Percentiles rank a stretch among this genome's conserved stretches.
Conservation (phyloP, 768 basidiomycete genomes). For the Leccinum variicolor region DNA sequence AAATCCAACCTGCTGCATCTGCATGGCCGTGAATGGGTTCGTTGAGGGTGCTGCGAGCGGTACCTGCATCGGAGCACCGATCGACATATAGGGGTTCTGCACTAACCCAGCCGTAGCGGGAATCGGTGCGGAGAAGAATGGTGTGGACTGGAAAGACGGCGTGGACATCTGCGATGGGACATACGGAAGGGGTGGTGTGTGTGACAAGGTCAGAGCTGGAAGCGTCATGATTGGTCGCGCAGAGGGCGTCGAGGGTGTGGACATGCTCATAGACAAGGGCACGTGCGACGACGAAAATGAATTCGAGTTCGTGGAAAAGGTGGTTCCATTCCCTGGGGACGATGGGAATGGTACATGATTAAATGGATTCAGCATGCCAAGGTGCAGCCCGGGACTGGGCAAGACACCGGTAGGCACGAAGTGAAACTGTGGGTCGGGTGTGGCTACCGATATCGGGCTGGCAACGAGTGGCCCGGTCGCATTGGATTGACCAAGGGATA, state of each 20-base stretch:
- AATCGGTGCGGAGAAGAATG: slow-evolving; percentile 1
- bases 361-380: slow-evolving; percentile 19
- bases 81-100: slow-evolving; percentile 22
- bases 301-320: slow-evolving; percentile 7
- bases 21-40: slow-evolving; percentile 20
- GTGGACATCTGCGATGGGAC: background rate
- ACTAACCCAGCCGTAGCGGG: background rate
- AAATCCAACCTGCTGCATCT: slow-evolving; percentile 14
- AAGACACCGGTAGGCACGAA: slow-evolving; percentile 3
- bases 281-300: slow-evolving; percentile 14
- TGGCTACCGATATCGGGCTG: slow-evolving; percentile 8
- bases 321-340: background rate
- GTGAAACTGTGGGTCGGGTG: slow-evolving; percentile 1
- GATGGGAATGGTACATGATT: slow-evolving; percentile 4
- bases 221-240: slow-evolving; percentile 6
- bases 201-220: slow-evolving; percentile 6
- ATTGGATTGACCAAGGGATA: slow-evolving; percentile 9
- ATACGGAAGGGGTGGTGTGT: slow-evolving; percentile 1
- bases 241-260: slow-evolving; percentile 8
- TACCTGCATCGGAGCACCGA: slow-evolving; percentile 19
- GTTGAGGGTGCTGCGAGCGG: slow-evolving; percentile 13
- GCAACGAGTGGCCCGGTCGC: background rate
- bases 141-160: slow-evolving; percentile 2
- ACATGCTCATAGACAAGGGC: background rate
- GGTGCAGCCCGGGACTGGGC: slow-evolving; percentile 13